A percentile compares a stretch with the other conserved stretches of the same genome.
Evolutionary conservation across 1,139 yeast genomes (phyloP).

Genomic region (Pichia sp.): DNA sequence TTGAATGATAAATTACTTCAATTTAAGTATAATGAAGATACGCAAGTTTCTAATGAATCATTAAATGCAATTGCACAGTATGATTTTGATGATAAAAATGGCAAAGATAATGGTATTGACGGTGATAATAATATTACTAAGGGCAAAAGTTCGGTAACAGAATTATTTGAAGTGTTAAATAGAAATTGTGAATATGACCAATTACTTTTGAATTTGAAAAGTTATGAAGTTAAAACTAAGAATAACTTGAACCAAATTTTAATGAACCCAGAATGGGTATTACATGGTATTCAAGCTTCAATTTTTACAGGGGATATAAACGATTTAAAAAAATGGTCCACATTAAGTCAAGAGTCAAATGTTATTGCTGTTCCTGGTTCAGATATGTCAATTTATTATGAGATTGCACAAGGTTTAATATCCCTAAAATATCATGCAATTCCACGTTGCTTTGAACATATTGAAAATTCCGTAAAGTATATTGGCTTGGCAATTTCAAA

Average conservation of each 20-base stretch:
- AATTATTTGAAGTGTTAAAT: conserved; percentile 47
- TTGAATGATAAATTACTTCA: conserved; percentile 69
- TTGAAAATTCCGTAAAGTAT: conserved; percentile 47
- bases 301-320: conserved; percentile 55
- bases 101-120: neutral
- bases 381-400: conserved; percentile 52
- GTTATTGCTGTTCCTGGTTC: conserved; percentile 38
- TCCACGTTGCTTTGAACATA: conserved; percentile 33
- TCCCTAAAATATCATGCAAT: conserved; percentile 35
- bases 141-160: conserved; percentile 31
- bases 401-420: conserved; percentile 57
- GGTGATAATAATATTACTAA: conserved; percentile 1
- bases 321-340: conserved; percentile 53
- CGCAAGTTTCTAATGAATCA: conserved; percentile 86
- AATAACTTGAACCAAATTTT: conserved; percentile 2
- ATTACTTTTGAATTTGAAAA: conserved; percentile 27
- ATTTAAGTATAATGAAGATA: conserved; percentile 78
- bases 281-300: conserved; percentile 70
- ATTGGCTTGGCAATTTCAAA: conserved; percentile 60
- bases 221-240: conserved; percentile 15
- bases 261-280: conserved; percentile 45
- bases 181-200: conserved; percentile 55
- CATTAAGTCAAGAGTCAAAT: conserved; percentile 35
- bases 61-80: conserved; percentile 55
- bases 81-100: conserved; percentile 19